A percentile compares a stretch with the other conserved stretches of the same genome.
Evolutionary conservation across 495 filamentous ascomycete species (phyloP).

Genomic region (Talaromyces proteolyticus): DNA sequence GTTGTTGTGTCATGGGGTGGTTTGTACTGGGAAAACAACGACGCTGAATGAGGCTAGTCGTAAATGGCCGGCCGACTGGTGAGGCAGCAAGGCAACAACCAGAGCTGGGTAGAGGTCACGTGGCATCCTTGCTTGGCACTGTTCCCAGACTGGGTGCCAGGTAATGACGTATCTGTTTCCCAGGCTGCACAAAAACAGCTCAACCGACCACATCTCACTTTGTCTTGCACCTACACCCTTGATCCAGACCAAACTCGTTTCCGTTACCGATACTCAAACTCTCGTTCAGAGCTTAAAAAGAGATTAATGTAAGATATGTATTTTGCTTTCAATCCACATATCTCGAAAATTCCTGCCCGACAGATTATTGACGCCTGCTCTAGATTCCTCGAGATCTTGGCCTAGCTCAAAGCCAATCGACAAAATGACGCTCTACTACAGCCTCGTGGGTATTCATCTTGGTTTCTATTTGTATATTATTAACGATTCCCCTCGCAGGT

Average conservation of each 20-base stretch:
- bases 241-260: no score
- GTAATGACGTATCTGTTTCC: slow-evolving; percentile 4
- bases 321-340: no score
- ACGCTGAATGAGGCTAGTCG: no score
- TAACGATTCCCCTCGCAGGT: slow-evolving; percentile 51
- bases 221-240: neutral
- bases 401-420: slow-evolving; percentile 9
- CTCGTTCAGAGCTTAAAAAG: no score
- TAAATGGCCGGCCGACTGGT: no score
- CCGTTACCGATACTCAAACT: no score
- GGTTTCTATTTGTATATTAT: neutral
- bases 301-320: no score
- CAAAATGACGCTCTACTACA: slow-evolving; percentile 99
- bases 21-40: no score
- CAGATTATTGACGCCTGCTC: slow-evolving; percentile 1
- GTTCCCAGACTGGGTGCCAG: neutral
- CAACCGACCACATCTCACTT: slow-evolving; percentile 2
- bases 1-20: no score
- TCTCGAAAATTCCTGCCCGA: no score
- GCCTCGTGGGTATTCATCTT: slow-evolving; percentile 61
- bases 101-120: neutral
- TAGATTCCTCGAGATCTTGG: no score
- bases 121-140: neutral
- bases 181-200: slow-evolving; percentile 7
- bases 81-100: neutral